phyloP scores from a whole-genome alignment of 1,284 basidiomycete species.

The Lentinus polychrous region DNA sequence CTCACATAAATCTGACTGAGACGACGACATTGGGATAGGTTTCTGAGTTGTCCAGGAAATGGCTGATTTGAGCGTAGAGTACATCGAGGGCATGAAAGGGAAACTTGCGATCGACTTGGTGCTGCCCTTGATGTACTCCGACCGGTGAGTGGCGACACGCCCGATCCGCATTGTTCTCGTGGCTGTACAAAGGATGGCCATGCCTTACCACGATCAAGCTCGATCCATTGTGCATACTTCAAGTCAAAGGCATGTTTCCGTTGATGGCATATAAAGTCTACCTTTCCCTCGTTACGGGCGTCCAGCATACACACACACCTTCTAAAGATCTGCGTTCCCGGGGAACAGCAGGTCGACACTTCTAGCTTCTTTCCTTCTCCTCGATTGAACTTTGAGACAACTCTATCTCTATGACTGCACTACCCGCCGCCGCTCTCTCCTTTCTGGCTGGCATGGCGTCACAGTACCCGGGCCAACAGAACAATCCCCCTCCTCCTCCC shows the following conservation, averaged over 20 bases:
- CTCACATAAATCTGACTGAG: slow-evolving; percentile 34
- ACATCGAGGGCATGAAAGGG: slow-evolving; percentile 9
- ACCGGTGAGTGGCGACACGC: slow-evolving; percentile 1
- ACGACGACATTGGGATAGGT: background rate
- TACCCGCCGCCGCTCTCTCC: slow-evolving; percentile 2
- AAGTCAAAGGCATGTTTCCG: background rate
- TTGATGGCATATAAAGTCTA: slow-evolving; percentile 4
- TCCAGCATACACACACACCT: background rate
- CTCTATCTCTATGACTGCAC: slow-evolving; percentile 1
- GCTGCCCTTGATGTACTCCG: slow-evolving; percentile 9
- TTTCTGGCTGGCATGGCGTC: slow-evolving; percentile 7
- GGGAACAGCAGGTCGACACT: slow-evolving; percentile 3
- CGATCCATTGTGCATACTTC: background rate
- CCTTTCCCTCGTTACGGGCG: background rate
- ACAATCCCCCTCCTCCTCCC: background rate
- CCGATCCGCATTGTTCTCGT: slow-evolving; percentile 2
- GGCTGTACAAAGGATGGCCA: slow-evolving; percentile 1
- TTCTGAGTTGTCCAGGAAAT: slow-evolving; percentile 7
- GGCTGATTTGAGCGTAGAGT: slow-evolving; percentile 10
- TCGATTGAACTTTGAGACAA: background rate
- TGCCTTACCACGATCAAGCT: background rate
- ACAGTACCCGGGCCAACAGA: slow-evolving; percentile 5
- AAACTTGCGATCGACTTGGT: background rate
- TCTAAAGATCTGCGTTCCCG: slow-evolving; percentile 7
- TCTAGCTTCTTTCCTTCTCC: slow-evolving; percentile 1